Percentiles rank a stretch among this genome's conserved stretches.
These are phyloP conservation scores for Alternaria brassicicola DNA, from an alignment of 2,329 filamentous ascomycete genomes.

Conservation along the genomic window DNA sequence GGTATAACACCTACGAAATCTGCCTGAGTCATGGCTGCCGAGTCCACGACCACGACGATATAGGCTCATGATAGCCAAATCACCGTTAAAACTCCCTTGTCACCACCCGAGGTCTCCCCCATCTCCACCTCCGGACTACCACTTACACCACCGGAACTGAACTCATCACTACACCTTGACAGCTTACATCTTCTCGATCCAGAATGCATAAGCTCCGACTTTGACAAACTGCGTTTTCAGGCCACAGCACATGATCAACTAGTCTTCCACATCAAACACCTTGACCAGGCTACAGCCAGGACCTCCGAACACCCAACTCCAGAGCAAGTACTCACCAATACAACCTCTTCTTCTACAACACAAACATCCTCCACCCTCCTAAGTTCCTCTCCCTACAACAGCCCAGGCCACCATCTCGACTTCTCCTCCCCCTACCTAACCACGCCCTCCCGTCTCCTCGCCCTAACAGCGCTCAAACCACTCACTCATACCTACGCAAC, in stretches of 20 bases:
- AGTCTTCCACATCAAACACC: slow-evolving; percentile 1
- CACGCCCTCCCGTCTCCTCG: slow-evolving; percentile 69
- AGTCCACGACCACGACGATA: not conserved
- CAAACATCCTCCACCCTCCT: slow-evolving; percentile 49
- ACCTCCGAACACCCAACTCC: not conserved
- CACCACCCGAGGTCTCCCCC: not conserved
- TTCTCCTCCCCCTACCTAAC: slow-evolving; percentile 65
- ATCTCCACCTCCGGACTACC: not conserved
- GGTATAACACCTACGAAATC: not conserved
- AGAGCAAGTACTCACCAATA: not conserved
- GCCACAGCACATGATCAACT: slow-evolving; percentile 42
- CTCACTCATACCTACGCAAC: slow-evolving; percentile 76
- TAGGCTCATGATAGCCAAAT: not conserved
- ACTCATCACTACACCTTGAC: not conserved
- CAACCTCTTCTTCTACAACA: too few species aligned
- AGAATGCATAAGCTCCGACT: slow-evolving; percentile 36
- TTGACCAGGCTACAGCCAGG: slow-evolving; percentile 20
- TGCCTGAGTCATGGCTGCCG: not conserved
- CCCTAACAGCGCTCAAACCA: slow-evolving; percentile 67
- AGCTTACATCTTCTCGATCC: slow-evolving; percentile 29
- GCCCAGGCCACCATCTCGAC: slow-evolving; percentile 73
- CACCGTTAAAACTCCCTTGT: not conserved
- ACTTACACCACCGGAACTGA: not conserved
- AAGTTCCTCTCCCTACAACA: slow-evolving; percentile 77
- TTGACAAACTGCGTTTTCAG: slow-evolving; percentile 42